Conservation (phyloP, 805 yeast species). For the Ogataea chonburiensis region DNA sequence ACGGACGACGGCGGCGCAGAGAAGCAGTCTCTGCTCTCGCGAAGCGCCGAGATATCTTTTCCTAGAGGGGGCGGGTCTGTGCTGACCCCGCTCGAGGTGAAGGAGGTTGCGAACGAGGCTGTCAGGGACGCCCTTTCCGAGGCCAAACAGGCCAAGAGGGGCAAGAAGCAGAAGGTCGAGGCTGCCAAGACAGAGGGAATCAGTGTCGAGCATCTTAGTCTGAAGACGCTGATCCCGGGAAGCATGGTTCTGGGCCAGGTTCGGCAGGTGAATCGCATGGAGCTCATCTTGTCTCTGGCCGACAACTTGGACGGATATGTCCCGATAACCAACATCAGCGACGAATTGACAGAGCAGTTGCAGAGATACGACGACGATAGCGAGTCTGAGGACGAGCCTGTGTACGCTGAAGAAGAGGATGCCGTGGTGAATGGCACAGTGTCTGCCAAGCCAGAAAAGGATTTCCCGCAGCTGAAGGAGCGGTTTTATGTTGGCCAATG, state of each 20-base stretch:
- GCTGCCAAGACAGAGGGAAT: slow-evolving; percentile 32
- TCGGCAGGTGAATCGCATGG: slow-evolving; percentile 55
- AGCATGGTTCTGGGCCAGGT: slow-evolving; percentile 77
- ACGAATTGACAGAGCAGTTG: slow-evolving; percentile 53
- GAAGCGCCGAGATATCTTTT: slow-evolving; percentile 55
- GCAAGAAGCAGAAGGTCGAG: slow-evolving; percentile 31
- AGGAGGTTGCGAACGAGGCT: slow-evolving; percentile 91
- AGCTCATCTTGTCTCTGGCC: slow-evolving; percentile 69
- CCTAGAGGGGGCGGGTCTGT: slow-evolving; percentile 96
- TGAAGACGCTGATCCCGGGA: slow-evolving; percentile 67
- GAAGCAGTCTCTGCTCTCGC: slow-evolving; percentile 29
- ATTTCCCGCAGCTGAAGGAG: slow-evolving; percentile 54
- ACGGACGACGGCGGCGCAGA: slow-evolving; percentile 21
- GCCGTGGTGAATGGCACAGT: slow-evolving; percentile 26
- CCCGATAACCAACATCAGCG: slow-evolving; percentile 70
- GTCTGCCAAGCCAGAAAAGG: slow-evolving; percentile 30
- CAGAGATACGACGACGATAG: slow-evolving; percentile 56
- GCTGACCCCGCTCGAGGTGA: slow-evolving; percentile 84
- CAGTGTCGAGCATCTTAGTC: slow-evolving; percentile 60
- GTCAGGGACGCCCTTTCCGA: slow-evolving; percentile 81
- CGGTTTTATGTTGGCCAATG: slow-evolving; percentile 77
- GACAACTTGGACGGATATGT: slow-evolving; percentile 79
- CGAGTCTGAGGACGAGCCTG: slow-evolving; percentile 35
- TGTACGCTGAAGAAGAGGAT: slow-evolving; percentile 35
- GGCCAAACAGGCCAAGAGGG: slow-evolving; percentile 24